Conservation (phyloP, 1,284 basidiomycete genomes). For the Leucoagaricus sp. region DNA sequence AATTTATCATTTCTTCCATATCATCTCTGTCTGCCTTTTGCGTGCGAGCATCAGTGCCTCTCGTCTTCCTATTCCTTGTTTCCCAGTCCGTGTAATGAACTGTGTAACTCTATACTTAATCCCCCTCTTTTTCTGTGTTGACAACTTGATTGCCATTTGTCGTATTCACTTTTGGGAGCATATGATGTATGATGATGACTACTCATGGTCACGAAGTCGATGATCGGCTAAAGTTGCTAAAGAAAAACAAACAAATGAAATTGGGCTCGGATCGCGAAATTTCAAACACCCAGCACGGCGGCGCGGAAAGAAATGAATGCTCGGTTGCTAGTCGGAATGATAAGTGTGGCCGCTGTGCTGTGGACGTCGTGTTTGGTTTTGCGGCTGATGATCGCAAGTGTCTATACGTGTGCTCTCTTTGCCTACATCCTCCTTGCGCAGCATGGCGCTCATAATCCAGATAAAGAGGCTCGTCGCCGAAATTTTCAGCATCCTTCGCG, state of each 20-base stretch:
- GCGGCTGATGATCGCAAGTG: slow-evolving; percentile 11
- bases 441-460: slow-evolving; percentile 17
- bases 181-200: neutral
- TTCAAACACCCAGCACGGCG: neutral
- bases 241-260: slow-evolving; percentile 2
- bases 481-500: slow-evolving; percentile 16
- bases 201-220: neutral
- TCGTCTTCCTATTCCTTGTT: slow-evolving; percentile 16
- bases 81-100: slow-evolving; percentile 21
- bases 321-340: neutral
- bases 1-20: slow-evolving; percentile 17
- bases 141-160: slow-evolving; percentile 15
- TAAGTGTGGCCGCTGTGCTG: neutral
- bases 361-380: slow-evolving; percentile 3
- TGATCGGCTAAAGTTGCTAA: neutral
- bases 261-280: slow-evolving; percentile 11
- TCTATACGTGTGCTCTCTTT: slow-evolving; percentile 1
- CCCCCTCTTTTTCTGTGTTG: slow-evolving; percentile 14
- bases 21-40: slow-evolving; percentile 16
- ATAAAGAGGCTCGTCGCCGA: slow-evolving; percentile 12
- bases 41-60: slow-evolving; percentile 16
- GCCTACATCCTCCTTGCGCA: slow-evolving; percentile 23
- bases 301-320: neutral
- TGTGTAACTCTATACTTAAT: slow-evolving; percentile 37
- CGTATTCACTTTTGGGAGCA: slow-evolving; percentile 4